Base-by-base conservation (phyloP, 352 stramenopile species). In the Globisporangium nagaii region DNA sequence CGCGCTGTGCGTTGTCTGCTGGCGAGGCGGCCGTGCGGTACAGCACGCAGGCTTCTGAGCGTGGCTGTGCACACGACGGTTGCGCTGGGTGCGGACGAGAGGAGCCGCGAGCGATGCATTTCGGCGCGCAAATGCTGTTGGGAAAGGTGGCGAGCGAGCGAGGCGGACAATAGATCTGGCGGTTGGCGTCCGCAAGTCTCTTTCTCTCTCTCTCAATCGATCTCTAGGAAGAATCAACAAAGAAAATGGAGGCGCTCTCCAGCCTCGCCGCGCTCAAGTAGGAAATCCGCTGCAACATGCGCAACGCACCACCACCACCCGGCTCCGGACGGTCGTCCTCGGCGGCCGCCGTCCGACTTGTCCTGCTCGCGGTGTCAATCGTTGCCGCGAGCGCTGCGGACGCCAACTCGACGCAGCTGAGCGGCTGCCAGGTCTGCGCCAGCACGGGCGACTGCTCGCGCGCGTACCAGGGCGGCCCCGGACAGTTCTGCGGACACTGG, bases 401-500 rank as follows among this genome's bases (percentile, higher is more conserved):
- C 31, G n/a, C 7, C 6, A 60, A 40, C 28, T 39, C 46, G 10
- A 48, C 63, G 31, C 60, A 65, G n/a, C n/a, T n/a, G 35, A 83
- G 71, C 20, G 72, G 65, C 4, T 86, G 75, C 50, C 70, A 86
- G 19, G 47, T 75, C 4, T 86, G 75, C 54, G 72, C 70, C 22
- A 56, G 31, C 31, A 70, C 50, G 4, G 68, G 70, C 9, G 68
- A 86, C 43, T 86, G 72, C 40, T 62, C 68, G 27, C 25, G 47
- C 17, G 75, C 72, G 2, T 84, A 73, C 34, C 64, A 35, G 4
- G 64, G 60, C 8, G 41, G 49, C 4, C 36, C 58, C 10, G 75
- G 70, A 2, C 67, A 80, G 52, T 86, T 74, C 37, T 86, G 75
- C 51, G 73, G 73, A 31, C 64, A 78, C 40, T 86, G 75, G 75